Evolutionary conservation across 1,284 basidiomycete species (phyloP), one percentile per base, ranked within the genome.

Genomic region (Cerioporus squamosus): DNA sequence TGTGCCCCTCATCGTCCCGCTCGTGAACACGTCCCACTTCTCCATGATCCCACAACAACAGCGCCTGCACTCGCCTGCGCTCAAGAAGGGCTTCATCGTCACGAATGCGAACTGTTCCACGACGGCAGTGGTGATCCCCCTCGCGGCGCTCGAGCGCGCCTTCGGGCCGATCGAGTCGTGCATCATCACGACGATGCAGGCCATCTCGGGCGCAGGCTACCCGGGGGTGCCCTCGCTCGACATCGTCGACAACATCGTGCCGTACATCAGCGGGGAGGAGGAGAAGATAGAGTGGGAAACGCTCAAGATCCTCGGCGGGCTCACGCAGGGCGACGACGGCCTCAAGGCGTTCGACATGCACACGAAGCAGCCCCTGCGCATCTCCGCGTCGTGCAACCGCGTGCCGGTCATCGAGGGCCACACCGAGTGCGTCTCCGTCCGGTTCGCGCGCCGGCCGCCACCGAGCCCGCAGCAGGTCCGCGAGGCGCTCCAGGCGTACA

Each of bases 201-300:
- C 97, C 60, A 97, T 99, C 76, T 96, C 94, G 0, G 97, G 97
- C 44, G 95, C 88, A 0, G 97, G 97, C 26, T 99, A 99, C 79
- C 97, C 97, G 2, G 97, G 97, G 52, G 89, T 98, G 0, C 79
- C 94, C 42, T 85, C 85, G 54, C 82, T 99, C 58, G 97, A 99
- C 76, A 95, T 98, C 71, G 72, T 98, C 65, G 97, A 98, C 79
- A 99, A 99, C 77, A 83, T 99, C 72, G 91, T 99, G 2, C 97
- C 97, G 2, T 91, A 93, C 77, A 99, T 99, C 74, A 78, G 85
- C 39, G 94, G 96, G 40, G 97, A 99, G 73, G 97, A 99, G 73
- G 97, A 99, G 75, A 99, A 99, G 77, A 96, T 99, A 64, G 97
- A 99, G 75, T 98, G 95, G 95, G 97, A 99, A 78, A 91, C 93